phyloP scores from a whole-genome alignment of 441 rosid species.

The Eruca vesicaria region DNA sequence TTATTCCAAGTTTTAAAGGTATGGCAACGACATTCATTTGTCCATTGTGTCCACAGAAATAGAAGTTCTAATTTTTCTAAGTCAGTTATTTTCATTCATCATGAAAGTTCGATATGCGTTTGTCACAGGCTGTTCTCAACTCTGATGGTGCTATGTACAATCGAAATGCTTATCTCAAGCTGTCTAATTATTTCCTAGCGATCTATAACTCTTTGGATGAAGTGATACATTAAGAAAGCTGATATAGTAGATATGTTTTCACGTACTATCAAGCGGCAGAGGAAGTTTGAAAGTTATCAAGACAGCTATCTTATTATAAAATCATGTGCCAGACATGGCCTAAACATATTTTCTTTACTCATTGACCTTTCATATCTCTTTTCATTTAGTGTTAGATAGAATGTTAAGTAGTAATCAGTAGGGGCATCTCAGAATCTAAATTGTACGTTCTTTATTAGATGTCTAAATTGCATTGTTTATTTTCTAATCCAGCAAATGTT shows the following conservation, averaged over 20 bases:
- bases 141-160: not conserved
- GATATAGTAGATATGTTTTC: not conserved
- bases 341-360: no score
- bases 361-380: no score
- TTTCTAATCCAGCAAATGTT: no score
- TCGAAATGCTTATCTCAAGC: not conserved
- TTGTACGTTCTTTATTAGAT: no score
- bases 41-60: not conserved
- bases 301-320: not conserved
- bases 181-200: not conserved
- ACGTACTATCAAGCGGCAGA: not conserved
- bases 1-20: not conserved
- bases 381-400: no score
- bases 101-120: not conserved
- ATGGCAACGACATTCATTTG: not conserved
- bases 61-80: not conserved
- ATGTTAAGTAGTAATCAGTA: no score
- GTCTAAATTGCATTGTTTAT: no score
- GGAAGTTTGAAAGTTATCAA: not conserved
- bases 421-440: no score
- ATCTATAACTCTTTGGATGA: not conserved
- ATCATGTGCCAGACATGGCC: no score
- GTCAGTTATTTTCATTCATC: not conserved
- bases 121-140: not conserved
- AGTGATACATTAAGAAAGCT: not conserved